phyloP scores from a whole-genome alignment of 2,329 filamentous ascomycete species.

The Hirsutella minnesotensis region DNA sequence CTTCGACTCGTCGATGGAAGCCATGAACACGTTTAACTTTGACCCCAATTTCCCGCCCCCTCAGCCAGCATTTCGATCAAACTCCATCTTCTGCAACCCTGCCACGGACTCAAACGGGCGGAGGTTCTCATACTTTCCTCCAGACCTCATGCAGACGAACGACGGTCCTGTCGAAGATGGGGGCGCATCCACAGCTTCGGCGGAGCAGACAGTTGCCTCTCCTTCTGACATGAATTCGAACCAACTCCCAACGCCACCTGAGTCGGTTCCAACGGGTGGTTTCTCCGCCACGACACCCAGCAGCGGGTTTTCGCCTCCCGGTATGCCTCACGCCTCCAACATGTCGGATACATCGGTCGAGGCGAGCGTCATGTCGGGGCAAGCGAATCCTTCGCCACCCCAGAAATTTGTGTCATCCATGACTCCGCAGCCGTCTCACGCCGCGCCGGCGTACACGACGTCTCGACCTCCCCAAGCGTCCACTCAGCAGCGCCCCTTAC shows the following conservation, averaged over 20 bases:
- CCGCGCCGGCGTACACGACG: slow-evolving; percentile 11
- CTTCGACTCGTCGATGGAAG: slow-evolving; percentile 43
- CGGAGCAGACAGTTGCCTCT: slow-evolving; percentile 15
- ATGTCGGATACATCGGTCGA: slow-evolving; percentile 17
- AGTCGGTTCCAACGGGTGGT: slow-evolving; percentile 22
- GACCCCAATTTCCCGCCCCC: slow-evolving; percentile 28
- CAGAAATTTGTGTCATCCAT: slow-evolving; percentile 12
- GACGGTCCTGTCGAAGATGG: slow-evolving; percentile 22
- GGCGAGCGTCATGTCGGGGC: slow-evolving; percentile 9
- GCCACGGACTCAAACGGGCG: slow-evolving; percentile 41
- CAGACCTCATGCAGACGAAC: slow-evolving; percentile 31
- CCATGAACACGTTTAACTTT: slow-evolving; percentile 34
- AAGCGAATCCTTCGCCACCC: slow-evolving; percentile 20
- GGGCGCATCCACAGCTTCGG: slow-evolving; percentile 18
- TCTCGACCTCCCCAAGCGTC: slow-evolving; percentile 22
- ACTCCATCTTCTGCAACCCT: slow-evolving; percentile 53
- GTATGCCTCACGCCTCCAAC: slow-evolving; percentile 15
- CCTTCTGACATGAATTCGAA: slow-evolving; percentile 17
- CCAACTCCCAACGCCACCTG: slow-evolving; percentile 31
- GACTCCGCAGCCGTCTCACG: slow-evolving; percentile 1
- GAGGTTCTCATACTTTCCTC: slow-evolving; percentile 53
- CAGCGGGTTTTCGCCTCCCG: slow-evolving; percentile 25
- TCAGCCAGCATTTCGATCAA: slow-evolving; percentile 50
- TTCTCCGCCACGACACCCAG: slow-evolving; percentile 18
- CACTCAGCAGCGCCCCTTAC: slow-evolving; percentile 29